phyloP scores from a whole-genome alignment of 768 basidiomycete species.

The Tephrocybe rancida region DNA sequence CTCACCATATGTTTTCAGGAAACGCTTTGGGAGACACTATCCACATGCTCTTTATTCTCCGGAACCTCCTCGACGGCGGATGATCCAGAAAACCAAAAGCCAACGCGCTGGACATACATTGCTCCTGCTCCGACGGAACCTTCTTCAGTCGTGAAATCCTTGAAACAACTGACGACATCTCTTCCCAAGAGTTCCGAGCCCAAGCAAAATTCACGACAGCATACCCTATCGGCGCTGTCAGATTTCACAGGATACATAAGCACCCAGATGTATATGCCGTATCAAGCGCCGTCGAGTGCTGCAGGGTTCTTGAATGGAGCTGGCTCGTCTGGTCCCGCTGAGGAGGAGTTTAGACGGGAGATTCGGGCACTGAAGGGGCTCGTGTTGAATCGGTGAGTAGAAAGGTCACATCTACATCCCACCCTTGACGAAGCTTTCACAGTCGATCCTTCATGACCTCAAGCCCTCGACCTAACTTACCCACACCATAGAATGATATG shows the following conservation, averaged over 20 bases:
- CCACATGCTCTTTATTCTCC: constrained; percentile 52
- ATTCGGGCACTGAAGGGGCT: constrained; percentile 79
- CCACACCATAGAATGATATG: background rate
- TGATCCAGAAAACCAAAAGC: constrained; percentile 20
- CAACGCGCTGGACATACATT: constrained; percentile 42
- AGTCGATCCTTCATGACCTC: constrained; percentile 45
- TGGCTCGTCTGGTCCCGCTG: constrained; percentile 38
- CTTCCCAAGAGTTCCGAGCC: constrained; percentile 36
- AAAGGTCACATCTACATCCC: background rate
- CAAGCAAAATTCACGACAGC: constrained; percentile 47
- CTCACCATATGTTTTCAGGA: constrained; percentile 20
- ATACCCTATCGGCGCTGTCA: constrained; percentile 64
- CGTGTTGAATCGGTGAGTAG: constrained; percentile 68
- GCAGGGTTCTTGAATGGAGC: constrained; percentile 27
- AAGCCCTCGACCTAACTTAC: constrained; percentile 22
- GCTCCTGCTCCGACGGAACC: constrained; percentile 33
- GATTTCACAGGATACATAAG: constrained; percentile 83
- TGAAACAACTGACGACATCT: constrained; percentile 34
- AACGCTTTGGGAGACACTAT: constrained; percentile 68
- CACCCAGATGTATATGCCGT: constrained; percentile 66
- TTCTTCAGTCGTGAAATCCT: constrained; percentile 39
- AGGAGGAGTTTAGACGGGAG: constrained; percentile 74
- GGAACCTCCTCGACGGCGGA: constrained; percentile 28
- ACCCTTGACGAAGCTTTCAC: background rate
- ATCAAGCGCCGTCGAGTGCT: constrained; percentile 32